Conservation (phyloP, 176 grass and related monocot species). For the Zea luxurians region DNA sequence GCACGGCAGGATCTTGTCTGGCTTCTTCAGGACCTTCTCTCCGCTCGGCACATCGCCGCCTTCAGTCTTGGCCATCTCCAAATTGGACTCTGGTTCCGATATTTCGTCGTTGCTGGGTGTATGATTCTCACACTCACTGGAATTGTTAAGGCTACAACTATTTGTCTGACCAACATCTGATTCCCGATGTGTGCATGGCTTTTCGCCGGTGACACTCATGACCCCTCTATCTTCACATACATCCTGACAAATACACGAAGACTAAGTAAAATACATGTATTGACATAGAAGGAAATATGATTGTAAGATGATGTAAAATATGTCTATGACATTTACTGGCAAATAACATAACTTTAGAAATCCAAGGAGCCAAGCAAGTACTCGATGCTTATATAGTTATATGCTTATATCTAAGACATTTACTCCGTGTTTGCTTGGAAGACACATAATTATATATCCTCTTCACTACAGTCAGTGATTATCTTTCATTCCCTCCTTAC, state of each 20-base stretch:
- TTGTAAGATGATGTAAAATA: background rate
- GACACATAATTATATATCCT: background rate
- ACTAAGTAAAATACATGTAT: slow-evolving; percentile 39
- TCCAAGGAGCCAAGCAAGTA: background rate
- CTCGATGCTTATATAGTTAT: slow-evolving; percentile 7
- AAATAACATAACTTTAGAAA: background rate
- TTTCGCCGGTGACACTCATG: slow-evolving; percentile 18
- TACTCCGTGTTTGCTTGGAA: background rate
- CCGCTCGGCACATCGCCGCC: slow-evolving; percentile 14
- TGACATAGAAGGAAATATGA: background rate
- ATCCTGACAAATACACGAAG: slow-evolving; percentile 37
- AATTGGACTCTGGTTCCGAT: slow-evolving; percentile 42
- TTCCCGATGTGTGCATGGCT: slow-evolving; percentile 30
- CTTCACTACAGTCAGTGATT: background rate
- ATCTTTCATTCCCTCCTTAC: background rate
- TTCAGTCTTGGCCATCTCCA: slow-evolving; percentile 22
- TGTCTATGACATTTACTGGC: background rate
- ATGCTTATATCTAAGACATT: background rate
- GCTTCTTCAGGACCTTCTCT: slow-evolving; percentile 66
- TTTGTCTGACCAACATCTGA: slow-evolving; percentile 30
- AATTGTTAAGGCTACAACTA: slow-evolving; percentile 50
- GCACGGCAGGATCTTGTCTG: slow-evolving; percentile 80
- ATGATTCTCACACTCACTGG: slow-evolving; percentile 38
- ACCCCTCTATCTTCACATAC: slow-evolving; percentile 36
- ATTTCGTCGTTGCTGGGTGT: slow-evolving; percentile 25